These are phyloP conservation scores for Iberis amara DNA, from an alignment of 441 rosid species.

Conservation along the genomic window DNA sequence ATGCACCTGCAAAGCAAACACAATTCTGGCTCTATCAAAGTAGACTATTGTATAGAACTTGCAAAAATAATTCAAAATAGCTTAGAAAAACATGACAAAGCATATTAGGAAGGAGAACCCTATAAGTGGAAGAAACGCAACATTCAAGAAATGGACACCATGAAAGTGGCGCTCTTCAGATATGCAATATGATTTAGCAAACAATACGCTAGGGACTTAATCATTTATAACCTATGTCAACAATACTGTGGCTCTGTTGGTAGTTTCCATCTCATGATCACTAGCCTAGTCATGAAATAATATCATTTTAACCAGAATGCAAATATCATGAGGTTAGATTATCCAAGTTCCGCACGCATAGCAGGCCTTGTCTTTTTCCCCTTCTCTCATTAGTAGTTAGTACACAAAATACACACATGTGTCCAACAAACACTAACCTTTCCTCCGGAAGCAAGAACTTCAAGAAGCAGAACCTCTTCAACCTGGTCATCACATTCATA, in stretches of 20 bases:
- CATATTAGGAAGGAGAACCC: slow-evolving; percentile 10
- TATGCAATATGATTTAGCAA: slow-evolving; percentile 20
- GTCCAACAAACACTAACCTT: slow-evolving; percentile 59
- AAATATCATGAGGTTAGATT: slow-evolving; percentile 11
- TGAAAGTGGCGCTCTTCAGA: slow-evolving; percentile 17
- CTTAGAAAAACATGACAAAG: slow-evolving; percentile 1
- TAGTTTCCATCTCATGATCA: background rate
- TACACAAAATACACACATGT: slow-evolving; percentile 7
- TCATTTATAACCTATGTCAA: slow-evolving; percentile 12
- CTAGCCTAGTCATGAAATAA: too few species aligned
- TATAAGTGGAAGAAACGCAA: slow-evolving; percentile 20
- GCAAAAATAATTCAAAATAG: slow-evolving; percentile 3
- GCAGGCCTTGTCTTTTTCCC: slow-evolving; percentile 5
- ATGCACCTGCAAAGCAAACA: slow-evolving; percentile 52
- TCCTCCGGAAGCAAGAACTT: slow-evolving; percentile 90
- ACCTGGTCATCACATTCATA: slow-evolving; percentile 35
- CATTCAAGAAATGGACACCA: slow-evolving; percentile 8
- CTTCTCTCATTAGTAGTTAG: slow-evolving; percentile 2
- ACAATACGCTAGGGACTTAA: background rate
- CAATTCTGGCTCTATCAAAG: slow-evolving; percentile 11
- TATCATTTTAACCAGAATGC: background rate
- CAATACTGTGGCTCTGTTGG: slow-evolving; percentile 10
- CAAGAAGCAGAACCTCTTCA: slow-evolving; percentile 72
- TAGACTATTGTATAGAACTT: slow-evolving; percentile 7
- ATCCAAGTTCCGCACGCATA: slow-evolving; percentile 9